Percentiles rank a stretch among this genome's conserved stretches.
phyloP scores from a whole-genome alignment of 805 yeast species.

The Tanozyma kutaoensis region DNA sequence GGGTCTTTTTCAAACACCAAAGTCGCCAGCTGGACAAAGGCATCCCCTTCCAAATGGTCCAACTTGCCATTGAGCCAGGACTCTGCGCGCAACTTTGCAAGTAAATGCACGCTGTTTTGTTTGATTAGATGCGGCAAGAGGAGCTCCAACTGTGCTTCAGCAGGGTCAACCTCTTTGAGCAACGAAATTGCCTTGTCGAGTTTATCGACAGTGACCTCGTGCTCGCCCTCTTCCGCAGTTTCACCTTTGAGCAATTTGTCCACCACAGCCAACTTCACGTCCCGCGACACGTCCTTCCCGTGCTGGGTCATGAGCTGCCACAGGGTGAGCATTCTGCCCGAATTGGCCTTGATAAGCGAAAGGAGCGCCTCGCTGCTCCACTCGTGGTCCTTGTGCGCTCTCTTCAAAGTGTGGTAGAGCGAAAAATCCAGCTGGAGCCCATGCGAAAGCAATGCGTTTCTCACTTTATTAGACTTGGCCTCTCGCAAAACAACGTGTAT shows the following conservation, averaged over 20 bases:
- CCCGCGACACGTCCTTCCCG: slow-evolving; percentile 6
- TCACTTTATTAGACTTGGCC: too few relatives aligned
- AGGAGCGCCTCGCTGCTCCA: slow-evolving; percentile 2
- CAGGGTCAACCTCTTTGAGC: slow-evolving; percentile 1
- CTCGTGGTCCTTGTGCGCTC: slow-evolving; percentile 4
- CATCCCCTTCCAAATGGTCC: too few relatives aligned
- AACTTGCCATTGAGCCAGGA: too few relatives aligned
- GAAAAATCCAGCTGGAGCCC: slow-evolving; percentile 14
- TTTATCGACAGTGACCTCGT: slow-evolving; percentile 3
- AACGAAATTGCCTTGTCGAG: slow-evolving; percentile 5
- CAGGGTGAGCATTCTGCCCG: slow-evolving; percentile 39
- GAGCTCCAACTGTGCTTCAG: neutral
- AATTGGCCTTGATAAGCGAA: slow-evolving; percentile 19
- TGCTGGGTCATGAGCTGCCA: slow-evolving; percentile 31
- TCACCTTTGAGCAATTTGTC: slow-evolving; percentile 27
- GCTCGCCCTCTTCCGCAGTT: slow-evolving; percentile 17
- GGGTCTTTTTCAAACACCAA: too few relatives aligned
- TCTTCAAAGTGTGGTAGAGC: slow-evolving; percentile 10
- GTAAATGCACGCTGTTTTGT: slow-evolving; percentile 1
- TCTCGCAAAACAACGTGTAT: too few relatives aligned
- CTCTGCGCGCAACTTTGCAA: slow-evolving; percentile 1
- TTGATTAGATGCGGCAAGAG: slow-evolving; percentile 1
- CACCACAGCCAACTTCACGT: slow-evolving; percentile 13
- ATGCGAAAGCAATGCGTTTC: slow-evolving; percentile 8
- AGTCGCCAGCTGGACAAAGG: too few relatives aligned